Conservation (phyloP, 148 eudicot species). For the Spergularia bocconei region DNA sequence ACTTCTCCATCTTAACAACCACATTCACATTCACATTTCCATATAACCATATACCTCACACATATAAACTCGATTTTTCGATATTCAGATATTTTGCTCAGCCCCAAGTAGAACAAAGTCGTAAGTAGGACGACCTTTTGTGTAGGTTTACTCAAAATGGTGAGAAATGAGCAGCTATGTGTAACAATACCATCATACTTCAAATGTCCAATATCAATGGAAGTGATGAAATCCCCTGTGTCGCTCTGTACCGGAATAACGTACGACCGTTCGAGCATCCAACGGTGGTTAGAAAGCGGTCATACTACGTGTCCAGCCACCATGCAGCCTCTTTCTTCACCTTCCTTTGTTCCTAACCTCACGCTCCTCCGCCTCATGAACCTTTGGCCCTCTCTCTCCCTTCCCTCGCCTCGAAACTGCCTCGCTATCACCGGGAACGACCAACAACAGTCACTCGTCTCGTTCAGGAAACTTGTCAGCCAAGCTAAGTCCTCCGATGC, state of each 20-base stretch:
- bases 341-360: slow-evolving; percentile 62
- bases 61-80: no score
- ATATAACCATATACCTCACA: background rate
- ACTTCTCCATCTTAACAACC: background rate
- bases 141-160: background rate
- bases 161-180: slow-evolving; percentile 32
- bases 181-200: slow-evolving; percentile 54
- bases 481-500: slow-evolving; percentile 6
- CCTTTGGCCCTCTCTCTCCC: slow-evolving; percentile 36
- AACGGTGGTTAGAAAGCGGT: slow-evolving; percentile 59
- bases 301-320: slow-evolving; percentile 81
- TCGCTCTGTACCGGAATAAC: slow-evolving; percentile 68
- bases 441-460: background rate
- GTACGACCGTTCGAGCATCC: slow-evolving; percentile 67
- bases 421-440: background rate
- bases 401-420: slow-evolving; percentile 9
- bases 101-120: no score
- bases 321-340: slow-evolving; percentile 54
- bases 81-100: background rate
- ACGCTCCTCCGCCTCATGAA: slow-evolving; percentile 64
- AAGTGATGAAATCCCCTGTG: slow-evolving; percentile 68
- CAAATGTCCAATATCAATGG: slow-evolving; percentile 61
- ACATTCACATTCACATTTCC: background rate
- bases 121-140: no score
- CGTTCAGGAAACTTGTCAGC: slow-evolving; percentile 1